phyloP scores from a whole-genome alignment of 768 basidiomycete genomes.

The Infundibulicybe gibba region DNA sequence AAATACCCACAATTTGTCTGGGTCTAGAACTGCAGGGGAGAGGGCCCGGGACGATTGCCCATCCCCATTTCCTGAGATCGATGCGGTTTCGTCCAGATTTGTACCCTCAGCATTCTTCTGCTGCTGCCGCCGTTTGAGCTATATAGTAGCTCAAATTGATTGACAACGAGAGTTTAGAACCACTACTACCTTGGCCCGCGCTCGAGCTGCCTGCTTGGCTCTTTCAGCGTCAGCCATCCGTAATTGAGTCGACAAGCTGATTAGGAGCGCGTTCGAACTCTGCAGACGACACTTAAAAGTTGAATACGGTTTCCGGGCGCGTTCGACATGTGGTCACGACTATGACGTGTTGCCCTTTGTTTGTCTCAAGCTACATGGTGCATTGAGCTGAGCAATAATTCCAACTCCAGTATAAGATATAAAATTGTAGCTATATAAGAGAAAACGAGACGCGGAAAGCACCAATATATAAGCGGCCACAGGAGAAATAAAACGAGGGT shows the following conservation, averaged over 20 bases:
- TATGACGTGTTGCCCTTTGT: no score
- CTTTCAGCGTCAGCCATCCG: constrained; percentile 76
- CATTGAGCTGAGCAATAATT: neutral
- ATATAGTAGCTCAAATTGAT: constrained; percentile 9
- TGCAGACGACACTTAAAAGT: no score
- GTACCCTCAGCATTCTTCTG: constrained; percentile 60
- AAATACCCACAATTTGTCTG: constrained; percentile 5
- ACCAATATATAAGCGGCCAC: constrained; percentile 28
- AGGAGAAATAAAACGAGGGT: constrained; percentile 12
- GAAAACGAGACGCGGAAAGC: constrained; percentile 28
- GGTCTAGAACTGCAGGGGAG: constrained; percentile 37
- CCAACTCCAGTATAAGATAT: constrained; percentile 8
- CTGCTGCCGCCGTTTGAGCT: constrained; percentile 77
- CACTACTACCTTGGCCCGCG: constrained; percentile 67
- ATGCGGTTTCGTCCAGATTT: constrained; percentile 12
- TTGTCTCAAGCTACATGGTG: no score
- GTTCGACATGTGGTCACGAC: no score
- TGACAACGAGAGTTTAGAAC: constrained; percentile 1
- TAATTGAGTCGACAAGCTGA: neutral
- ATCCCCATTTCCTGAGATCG: constrained; percentile 19
- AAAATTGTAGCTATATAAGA: constrained; percentile 47
- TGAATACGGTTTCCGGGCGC: no score
- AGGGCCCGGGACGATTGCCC: constrained; percentile 37
- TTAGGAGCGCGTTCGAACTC: no score
- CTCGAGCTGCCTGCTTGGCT: constrained; percentile 78